Evolutionary conservation across 192 early-diverging fungal species (phyloP), one percentile per base, ranked within the genome.

Genomic region (Linnemannia elongata): DNA sequence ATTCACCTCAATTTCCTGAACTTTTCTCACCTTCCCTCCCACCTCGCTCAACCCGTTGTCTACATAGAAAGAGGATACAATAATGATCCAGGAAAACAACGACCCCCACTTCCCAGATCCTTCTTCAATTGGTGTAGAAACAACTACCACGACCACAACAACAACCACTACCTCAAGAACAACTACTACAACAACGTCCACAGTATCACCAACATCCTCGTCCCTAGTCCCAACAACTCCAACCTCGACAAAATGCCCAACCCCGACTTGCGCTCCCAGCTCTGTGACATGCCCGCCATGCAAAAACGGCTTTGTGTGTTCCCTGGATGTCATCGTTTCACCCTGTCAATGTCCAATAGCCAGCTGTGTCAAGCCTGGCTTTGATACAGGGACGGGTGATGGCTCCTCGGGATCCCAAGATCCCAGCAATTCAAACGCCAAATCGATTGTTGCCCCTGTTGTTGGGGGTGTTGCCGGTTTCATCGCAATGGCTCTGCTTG

Each of bases 261-360:
- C 44, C 1, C 30, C 38, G 33, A 45, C 55, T 33, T 81, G 79
- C 42, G 47, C 57, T 30, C n/a, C 70, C 15, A 55, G 68, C 44
- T 42, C 83, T 0, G 66, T 49, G 30, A 38, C 78, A 68, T 76
- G 77, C 45, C 77, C 83, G 10, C 71, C 79, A n/a, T 87, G 85
- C 73, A 35, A 75, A 33, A 3, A 30, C 13, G 72, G 79, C 35
- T 81, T 69, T 49, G 55, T 60, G 71, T 87, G 85, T 49, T 17
- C 63, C 18, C 72, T 87, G 45, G 75, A 27, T 57, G 79, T 87
- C 2, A 78, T 81, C 27, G 76, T 78, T 17, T 71, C 79, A 30
- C 18, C 36, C 39, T 87, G 85, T 60, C 60, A 78, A 52, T 87
- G 85, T 35, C 85, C 85, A 9, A 42, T 75, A 5, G 76, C 79